Conservation (phyloP, 2,329 filamentous ascomycete species). For the Colletotrichum higginsianum region DNA sequence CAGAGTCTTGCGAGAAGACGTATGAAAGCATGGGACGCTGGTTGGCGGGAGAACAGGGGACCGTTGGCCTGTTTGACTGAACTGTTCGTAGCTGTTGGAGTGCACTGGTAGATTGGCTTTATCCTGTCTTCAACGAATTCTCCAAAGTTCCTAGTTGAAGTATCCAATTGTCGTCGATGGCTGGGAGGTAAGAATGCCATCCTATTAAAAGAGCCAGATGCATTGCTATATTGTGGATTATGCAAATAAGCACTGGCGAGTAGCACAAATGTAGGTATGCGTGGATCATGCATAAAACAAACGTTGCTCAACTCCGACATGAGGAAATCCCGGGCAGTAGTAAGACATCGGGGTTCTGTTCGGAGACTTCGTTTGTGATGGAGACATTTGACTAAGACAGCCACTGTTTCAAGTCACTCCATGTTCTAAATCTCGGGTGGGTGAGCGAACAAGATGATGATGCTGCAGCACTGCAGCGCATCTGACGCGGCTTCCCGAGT, state of each 20-base stretch:
- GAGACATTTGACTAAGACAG: constrained; percentile 3
- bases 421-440: background rate
- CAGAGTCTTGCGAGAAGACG: constrained; percentile 55
- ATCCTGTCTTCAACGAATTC: background rate
- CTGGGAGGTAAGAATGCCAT: background rate
- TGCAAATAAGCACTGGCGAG: background rate
- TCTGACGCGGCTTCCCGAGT: background rate
- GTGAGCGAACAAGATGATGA: background rate
- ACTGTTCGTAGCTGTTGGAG: background rate
- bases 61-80: constrained; percentile 19
- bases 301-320: background rate
- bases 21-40: constrained; percentile 60
- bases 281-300: background rate
- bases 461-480: background rate
- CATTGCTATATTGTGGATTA: background rate
- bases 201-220: background rate
- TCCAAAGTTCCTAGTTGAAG: background rate
- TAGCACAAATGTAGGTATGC: background rate
- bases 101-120: background rate
- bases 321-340: background rate
- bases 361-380: constrained; percentile 4
- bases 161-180: background rate
- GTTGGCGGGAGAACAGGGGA: constrained; percentile 50
- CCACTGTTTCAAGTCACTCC: constrained; percentile 4
- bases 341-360: background rate